Base-by-base conservation (phyloP, 306 rosid genomes). In the Medicago ruthenica region DNA sequence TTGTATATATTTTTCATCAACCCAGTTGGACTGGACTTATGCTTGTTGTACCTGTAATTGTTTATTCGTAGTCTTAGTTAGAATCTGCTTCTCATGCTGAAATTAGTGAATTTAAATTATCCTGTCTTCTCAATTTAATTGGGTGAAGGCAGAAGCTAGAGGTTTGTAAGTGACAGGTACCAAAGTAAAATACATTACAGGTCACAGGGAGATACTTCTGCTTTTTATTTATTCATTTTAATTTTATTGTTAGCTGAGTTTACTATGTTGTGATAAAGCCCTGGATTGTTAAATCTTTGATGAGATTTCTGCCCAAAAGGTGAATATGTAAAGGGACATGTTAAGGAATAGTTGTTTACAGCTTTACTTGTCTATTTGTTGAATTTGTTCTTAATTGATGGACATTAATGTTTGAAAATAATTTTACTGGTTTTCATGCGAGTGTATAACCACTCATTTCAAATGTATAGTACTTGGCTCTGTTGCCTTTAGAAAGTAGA, bases 301-400 rank as follows among this genome's bases (percentile, higher is more conserved):
- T 6, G 16, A 13, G 53, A 13, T 47, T 47, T 48, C 7, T 48
- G 54, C 22, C 58, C 22, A 53, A 16, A 53, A 7, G 10, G 22
- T 16, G 11, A 53, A 16, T 16, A 16, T 16, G 59, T 16, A 53
- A 53, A 53, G 24, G 18, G 24, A 58, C 37, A 58, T 58, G 37
- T 58, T 58, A 21, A 58, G 27, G 24, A 53, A 57, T 73, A 10
- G 75, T 39, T 73, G 16, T 45, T 15, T 80, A 18, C 44, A 78
- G 75, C 67, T 70, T 69, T 40, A 50, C 37, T 40, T 75, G 10
- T 16, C 44, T 63, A 17, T 12, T 63, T 69, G 2, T 42, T 73
- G 41, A 36, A 6, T 42, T 73, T 20, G 21, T 65, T 73, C 41
- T 73, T 54, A 20, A 45, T 73, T 70, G 31, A 51, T 65, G 64